A percentile compares a stretch with the other conserved stretches of the same genome.
These are phyloP conservation scores for Spathaspora sp. DNA, from an alignment of 1,139 yeast species.

Conservation along the genomic window DNA sequence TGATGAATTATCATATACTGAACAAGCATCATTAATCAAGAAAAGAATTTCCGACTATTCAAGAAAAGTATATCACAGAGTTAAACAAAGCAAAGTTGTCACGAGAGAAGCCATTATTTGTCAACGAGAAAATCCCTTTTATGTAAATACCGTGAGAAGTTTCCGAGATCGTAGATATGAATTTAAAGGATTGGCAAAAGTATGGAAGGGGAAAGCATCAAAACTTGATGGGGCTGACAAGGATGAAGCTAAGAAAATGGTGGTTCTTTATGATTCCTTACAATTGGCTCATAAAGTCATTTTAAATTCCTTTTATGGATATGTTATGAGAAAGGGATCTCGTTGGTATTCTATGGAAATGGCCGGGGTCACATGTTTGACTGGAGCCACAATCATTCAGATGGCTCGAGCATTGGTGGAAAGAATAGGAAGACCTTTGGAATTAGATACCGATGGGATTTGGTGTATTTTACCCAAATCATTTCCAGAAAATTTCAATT, in stretches of 20 bases:
- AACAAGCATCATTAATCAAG: conserved; percentile 75
- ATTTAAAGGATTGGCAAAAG: conserved; percentile 89
- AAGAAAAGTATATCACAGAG: conserved; percentile 77
- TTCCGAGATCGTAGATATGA: conserved; percentile 97
- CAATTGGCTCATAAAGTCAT: conserved; percentile 98
- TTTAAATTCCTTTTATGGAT: conserved; percentile 94
- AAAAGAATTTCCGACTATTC: conserved; percentile 85
- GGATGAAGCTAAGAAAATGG: conserved; percentile 93
- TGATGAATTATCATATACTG: conserved; percentile 73
- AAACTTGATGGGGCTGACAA: conserved; percentile 54
- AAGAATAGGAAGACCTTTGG: conserved; percentile 91
- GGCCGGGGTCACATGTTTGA: conserved; percentile 98
- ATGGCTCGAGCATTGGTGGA: conserved; percentile 95
- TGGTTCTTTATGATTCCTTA: conserved; percentile 87
- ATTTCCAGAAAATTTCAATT: conserved; percentile 84
- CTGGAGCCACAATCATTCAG: conserved; percentile 97
- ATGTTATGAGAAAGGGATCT: conserved; percentile 98
- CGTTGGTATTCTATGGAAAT: conserved; percentile 99
- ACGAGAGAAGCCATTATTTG: conserved; percentile 94
- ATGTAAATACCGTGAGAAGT: conserved; percentile 89
- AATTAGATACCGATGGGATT: conserved; percentile 97
- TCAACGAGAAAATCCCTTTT: conserved; percentile 96
- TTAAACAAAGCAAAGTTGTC: conserved; percentile 78
- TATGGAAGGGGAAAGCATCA: conserved; percentile 81
- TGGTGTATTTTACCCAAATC: conserved; percentile 97